Evolutionary conservation across 257 asterid genomes (phyloP), one percentile per base, ranked within the genome.

Genomic region (Echites panduratus): DNA sequence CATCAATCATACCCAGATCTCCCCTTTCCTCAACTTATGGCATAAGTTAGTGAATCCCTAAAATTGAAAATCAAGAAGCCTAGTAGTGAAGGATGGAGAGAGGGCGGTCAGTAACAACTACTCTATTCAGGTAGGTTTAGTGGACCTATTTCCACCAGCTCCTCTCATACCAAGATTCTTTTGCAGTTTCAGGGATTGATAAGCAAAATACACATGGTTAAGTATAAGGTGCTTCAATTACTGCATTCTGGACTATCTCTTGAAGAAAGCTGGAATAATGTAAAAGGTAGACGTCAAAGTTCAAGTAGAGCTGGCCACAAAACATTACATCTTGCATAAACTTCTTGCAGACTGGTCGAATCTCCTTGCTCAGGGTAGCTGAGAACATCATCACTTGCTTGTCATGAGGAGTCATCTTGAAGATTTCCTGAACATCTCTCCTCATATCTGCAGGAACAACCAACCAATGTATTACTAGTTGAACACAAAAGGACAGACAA

Each of bases 351-450:
- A 92, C 91, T 1, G 98, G 98, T 57, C 96, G 96, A 67, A 90
- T 92, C 80, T 88, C 97, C 87, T 92, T 92, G 88, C 98, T 88
- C 73, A 92, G 94, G 7, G 98, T 92, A 38, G 98, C 96, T n/a
- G 96, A 89, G 77, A 92, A 92, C 97, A 92, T 92, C 97, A 89
- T 92, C 27, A 92, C 97, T 86, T 92, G 97, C 86, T 92, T 92
- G 78, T 92, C 97, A 49, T 92, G 96, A 58, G 97, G 97, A 40
- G 96, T 92, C 97, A 87, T 86, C 83, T 88, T 90, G 87, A 92
- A 92, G 78, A 92, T 92, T 83, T 85, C 96, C 83, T 92, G 98
- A 49, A 92, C 98, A 68, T 92, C 98, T 85, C 88, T 88, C 85
- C 98, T 77, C 98, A 92, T 92, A 82, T 92, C 98, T 92, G 83